Evolutionary conservation across 2,329 filamentous ascomycete species (phyloP).

Genomic region (Elsinoe arachidis): DNA sequence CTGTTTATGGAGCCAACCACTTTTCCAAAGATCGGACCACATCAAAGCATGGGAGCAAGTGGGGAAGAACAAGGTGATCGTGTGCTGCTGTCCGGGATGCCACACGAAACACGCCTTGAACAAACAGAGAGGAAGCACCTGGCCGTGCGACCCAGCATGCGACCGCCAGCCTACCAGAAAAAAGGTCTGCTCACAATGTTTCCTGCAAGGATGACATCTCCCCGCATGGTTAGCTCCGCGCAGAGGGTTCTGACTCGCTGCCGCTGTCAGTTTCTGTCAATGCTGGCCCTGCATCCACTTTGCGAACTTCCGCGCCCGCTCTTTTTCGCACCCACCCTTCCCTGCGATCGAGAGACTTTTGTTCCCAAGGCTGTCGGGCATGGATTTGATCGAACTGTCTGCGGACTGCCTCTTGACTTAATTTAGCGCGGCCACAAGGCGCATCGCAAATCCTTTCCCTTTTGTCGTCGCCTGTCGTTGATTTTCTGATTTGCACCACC

Average conservation of each 20-base stretch:
- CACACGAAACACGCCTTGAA: neutral
- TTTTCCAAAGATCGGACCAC: neutral
- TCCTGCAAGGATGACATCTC: conserved; percentile 8
- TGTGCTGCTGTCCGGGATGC: neutral
- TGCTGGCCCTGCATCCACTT: conserved; percentile 10
- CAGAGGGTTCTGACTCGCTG: conserved; percentile 1
- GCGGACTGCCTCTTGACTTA: neutral
- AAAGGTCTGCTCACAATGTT: neutral
- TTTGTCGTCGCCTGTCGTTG: neutral
- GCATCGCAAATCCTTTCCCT: conserved; percentile 3
- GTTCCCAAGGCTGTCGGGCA: neutral
- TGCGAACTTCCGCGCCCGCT: neutral
- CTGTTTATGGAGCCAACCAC: conserved; percentile 1
- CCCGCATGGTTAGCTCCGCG: neutral
- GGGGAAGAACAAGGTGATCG: neutral
- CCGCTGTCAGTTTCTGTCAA: conserved; percentile 11
- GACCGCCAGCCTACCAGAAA: neutral
- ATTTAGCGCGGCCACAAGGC: neutral
- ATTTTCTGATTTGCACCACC: conserved; percentile 9
- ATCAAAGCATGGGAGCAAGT: neutral
- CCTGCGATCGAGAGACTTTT: neutral
- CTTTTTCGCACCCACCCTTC: neutral
- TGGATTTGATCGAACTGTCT: neutral
- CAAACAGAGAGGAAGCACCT: neutral
- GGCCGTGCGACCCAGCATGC: neutral